phyloP scores from a whole-genome alignment of 192 early-diverging fungal genomes.

The Chytriomyces confervae region DNA sequence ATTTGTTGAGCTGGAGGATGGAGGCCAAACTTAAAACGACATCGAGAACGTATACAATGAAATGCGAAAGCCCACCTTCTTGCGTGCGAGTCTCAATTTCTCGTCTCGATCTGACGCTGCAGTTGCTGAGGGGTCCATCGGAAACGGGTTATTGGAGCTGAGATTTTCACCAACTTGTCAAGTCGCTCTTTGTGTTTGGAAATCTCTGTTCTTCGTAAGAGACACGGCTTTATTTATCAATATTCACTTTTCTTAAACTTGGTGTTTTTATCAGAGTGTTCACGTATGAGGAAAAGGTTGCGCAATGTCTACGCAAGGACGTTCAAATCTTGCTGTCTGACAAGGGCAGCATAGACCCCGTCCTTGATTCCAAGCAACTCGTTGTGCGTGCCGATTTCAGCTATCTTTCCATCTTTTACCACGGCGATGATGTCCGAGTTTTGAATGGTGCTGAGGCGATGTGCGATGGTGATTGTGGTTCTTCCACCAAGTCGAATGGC shows the following conservation, averaged over 20 bases:
- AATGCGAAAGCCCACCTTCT: conserved; percentile 17
- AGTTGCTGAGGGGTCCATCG: not conserved
- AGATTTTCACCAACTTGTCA: not conserved
- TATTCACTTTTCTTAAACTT: not conserved
- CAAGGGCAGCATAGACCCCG: conserved; percentile 56
- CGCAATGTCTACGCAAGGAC: not conserved
- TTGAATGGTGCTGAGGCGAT: conserved; percentile 68
- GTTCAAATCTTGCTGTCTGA: conserved; percentile 58
- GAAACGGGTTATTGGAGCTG: not conserved
- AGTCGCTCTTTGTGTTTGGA: not conserved
- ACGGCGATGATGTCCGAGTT: conserved; percentile 69
- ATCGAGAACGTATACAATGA: not conserved
- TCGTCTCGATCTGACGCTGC: conserved; percentile 26
- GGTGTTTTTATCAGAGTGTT: not conserved
- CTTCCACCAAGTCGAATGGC: conserved; percentile 68
- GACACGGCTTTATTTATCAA: no score
- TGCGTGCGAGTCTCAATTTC: conserved; percentile 36
- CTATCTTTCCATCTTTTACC: conserved; percentile 55
- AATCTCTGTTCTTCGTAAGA: no score
- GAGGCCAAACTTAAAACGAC: not conserved
- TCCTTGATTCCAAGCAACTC: conserved; percentile 61
- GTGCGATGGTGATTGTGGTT: conserved; percentile 76
- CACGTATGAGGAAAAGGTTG: not conserved
- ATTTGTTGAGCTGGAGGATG: conserved; percentile 31
- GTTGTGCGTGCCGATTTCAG: conserved; percentile 67